These are phyloP conservation scores for Ophiosphaerella narmari DNA, from an alignment of 2,329 filamentous ascomycete species.

Conservation along the genomic window DNA sequence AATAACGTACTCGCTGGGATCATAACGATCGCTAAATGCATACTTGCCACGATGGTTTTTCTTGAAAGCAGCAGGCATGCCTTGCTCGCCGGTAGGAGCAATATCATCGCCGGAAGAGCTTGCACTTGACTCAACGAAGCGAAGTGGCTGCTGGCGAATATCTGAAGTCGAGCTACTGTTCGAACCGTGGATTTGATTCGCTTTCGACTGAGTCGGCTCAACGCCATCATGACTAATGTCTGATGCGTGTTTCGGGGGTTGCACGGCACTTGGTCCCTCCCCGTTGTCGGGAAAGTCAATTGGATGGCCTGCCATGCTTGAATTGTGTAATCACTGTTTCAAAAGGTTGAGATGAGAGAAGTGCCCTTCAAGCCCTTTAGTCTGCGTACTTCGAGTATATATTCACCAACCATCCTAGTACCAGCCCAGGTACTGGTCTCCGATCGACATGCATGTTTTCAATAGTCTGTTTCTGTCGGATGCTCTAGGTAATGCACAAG, in stretches of 20 bases:
- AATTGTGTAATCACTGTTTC: constrained; percentile 1
- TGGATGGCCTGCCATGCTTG: background rate
- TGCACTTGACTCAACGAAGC: constrained; percentile 4
- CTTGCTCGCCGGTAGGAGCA: background rate
- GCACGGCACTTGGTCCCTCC: background rate
- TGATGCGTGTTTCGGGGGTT: background rate
- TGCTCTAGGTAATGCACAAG: constrained; percentile 1
- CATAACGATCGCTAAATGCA: constrained; percentile 6
- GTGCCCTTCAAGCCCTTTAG: background rate
- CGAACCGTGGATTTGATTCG: background rate
- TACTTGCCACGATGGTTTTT: constrained; percentile 3
- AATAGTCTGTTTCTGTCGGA: constrained; percentile 2
- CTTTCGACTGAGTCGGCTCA: background rate
- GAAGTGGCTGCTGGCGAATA: constrained; percentile 1
- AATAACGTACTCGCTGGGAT: constrained; percentile 1
- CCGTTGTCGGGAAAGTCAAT: background rate
- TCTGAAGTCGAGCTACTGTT: background rate
- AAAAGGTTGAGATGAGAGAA: background rate
- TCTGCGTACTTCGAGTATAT: background rate
- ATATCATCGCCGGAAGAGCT: constrained; percentile 4
- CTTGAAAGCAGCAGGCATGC: constrained; percentile 1
- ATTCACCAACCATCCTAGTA: background rate
- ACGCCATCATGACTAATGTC: background rate
- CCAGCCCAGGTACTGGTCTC: constrained; percentile 2
- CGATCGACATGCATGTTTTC: constrained; percentile 4